phyloP scores from a whole-genome alignment of 768 basidiomycete species.

The Agaricus subrufescens region DNA sequence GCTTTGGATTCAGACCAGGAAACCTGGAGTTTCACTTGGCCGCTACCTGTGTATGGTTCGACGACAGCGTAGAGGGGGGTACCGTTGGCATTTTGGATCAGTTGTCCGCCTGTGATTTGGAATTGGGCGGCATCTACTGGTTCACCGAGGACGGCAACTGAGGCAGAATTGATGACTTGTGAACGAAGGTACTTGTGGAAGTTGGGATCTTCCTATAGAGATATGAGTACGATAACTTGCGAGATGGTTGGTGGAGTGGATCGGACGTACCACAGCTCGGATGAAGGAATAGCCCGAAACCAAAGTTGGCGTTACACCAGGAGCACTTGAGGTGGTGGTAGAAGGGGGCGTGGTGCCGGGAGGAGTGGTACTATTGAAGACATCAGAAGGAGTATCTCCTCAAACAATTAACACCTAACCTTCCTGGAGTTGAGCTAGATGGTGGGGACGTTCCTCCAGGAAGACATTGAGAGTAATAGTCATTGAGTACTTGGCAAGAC shows the following conservation, averaged over 20 bases:
- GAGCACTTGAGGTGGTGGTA: slow-evolving; percentile 25
- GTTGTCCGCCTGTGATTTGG: slow-evolving; percentile 50
- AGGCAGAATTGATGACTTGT: slow-evolving; percentile 35
- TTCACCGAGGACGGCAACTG: slow-evolving; percentile 46
- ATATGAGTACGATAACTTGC: neutral
- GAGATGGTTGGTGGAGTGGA: neutral
- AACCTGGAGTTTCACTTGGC: slow-evolving; percentile 39
- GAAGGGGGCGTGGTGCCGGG: slow-evolving; percentile 29
- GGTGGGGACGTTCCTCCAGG: slow-evolving; percentile 27
- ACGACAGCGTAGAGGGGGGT: slow-evolving; percentile 46
- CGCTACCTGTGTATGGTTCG: slow-evolving; percentile 38
- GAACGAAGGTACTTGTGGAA: slow-evolving; percentile 62
- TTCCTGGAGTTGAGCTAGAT: slow-evolving; percentile 12
- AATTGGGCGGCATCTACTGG: slow-evolving; percentile 53
- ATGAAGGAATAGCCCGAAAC: slow-evolving; percentile 50
- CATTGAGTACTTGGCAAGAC: slow-evolving; percentile 38
- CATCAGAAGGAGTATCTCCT: neutral
- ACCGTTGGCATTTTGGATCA: slow-evolving; percentile 43
- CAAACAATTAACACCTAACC: neutral
- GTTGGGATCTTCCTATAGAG: slow-evolving; percentile 44
- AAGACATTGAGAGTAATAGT: slow-evolving; percentile 52
- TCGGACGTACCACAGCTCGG: slow-evolving; percentile 20
- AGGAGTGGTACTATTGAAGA: neutral
- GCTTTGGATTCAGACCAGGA: slow-evolving; percentile 45
- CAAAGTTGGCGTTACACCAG: slow-evolving; percentile 38